These are phyloP conservation scores for Conticribra weissflogii DNA, from an alignment of 108 stramenopile species.

Conservation along the genomic window DNA sequence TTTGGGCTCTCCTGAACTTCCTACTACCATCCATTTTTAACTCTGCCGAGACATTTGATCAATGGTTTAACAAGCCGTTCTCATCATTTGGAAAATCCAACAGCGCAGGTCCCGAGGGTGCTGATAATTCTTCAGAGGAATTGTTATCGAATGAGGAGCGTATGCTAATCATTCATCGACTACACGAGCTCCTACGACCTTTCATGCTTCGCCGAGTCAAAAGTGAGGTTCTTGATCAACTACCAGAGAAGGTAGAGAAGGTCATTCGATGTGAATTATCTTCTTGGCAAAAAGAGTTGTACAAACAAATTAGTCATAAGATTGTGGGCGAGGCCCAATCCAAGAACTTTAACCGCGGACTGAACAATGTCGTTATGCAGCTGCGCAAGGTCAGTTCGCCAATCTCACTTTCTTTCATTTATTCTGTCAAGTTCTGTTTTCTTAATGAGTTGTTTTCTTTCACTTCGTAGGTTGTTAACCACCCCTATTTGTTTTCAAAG, in stretches of 20 bases:
- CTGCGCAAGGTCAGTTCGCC: slow-evolving; percentile 75
- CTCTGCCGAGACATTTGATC: slow-evolving; percentile 90
- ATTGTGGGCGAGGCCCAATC: slow-evolving; percentile 64
- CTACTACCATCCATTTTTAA: slow-evolving; percentile 87
- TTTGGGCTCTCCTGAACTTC: slow-evolving; percentile 96
- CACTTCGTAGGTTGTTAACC: slow-evolving; percentile 63
- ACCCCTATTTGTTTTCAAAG: slow-evolving; percentile 86
- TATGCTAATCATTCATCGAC: slow-evolving; percentile 90
- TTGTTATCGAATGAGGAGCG: slow-evolving; percentile 84
- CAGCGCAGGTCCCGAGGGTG: slow-evolving; percentile 7
- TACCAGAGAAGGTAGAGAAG: slow-evolving; percentile 93
- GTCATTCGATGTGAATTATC: slow-evolving; percentile 86
- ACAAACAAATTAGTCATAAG: slow-evolving; percentile 80
- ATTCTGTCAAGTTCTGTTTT: neutral
- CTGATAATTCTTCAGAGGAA: slow-evolving; percentile 58
- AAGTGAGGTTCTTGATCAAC: slow-evolving; percentile 83
- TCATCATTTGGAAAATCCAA: slow-evolving; percentile 67
- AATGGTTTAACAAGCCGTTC: slow-evolving; percentile 91
- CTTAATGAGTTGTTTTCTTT: too few species aligned
- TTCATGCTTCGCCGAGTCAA: slow-evolving; percentile 95
- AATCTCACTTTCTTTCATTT: neutral
- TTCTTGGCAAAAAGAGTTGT: slow-evolving; percentile 87
- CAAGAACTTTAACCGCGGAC: slow-evolving; percentile 60
- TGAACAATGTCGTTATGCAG: slow-evolving; percentile 94
- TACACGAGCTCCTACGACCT: slow-evolving; percentile 90